Conservation (phyloP, 768 basidiomycete genomes). For the Mycena rosella region DNA sequence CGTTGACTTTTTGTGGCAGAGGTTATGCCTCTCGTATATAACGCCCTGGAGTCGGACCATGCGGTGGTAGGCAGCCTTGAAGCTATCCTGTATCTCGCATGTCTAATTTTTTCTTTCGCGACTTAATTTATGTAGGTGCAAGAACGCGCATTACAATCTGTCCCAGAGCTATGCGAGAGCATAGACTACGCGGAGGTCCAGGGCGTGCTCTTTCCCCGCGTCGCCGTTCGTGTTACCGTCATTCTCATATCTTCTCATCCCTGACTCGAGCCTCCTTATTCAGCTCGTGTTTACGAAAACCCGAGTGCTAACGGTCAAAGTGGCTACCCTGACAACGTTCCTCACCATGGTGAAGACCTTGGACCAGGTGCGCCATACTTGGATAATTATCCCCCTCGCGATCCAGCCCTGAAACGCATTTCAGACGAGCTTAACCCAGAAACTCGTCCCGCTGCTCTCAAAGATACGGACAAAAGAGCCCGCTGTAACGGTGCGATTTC, state of each 20-base stretch:
- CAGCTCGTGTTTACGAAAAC: conserved; percentile 96
- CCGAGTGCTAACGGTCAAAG: conserved; percentile 89
- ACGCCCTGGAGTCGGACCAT: conserved; percentile 96
- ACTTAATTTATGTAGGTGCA: conserved; percentile 82
- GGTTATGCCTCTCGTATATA: conserved; percentile 96
- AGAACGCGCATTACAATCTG: conserved; percentile 86
- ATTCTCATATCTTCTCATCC: conserved; percentile 4
- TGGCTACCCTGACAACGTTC: conserved; percentile 88
- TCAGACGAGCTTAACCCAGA: conserved; percentile 90
- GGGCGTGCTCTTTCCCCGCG: conserved; percentile 88
- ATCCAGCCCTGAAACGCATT: conserved; percentile 11
- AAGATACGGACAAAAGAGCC: conserved; percentile 98
- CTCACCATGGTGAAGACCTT: conserved; percentile 89
- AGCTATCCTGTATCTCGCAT: conserved; percentile 6
- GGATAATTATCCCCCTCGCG: neutral
- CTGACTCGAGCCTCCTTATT: conserved; percentile 17
- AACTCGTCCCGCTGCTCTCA: conserved; percentile 92
- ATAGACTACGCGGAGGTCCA: conserved; percentile 97
- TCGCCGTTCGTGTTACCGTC: conserved; percentile 73
- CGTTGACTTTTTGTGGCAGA: conserved; percentile 61
- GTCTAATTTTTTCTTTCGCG: too few relatives aligned
- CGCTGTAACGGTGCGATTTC: conserved; percentile 80
- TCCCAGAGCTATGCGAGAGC: conserved; percentile 91
- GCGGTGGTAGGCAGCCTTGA: conserved; percentile 61
- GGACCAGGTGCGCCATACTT: conserved; percentile 71